Base-by-base conservation (phyloP, 2,329 filamentous ascomycete genomes). In the Stachybotrys echinatus region DNA sequence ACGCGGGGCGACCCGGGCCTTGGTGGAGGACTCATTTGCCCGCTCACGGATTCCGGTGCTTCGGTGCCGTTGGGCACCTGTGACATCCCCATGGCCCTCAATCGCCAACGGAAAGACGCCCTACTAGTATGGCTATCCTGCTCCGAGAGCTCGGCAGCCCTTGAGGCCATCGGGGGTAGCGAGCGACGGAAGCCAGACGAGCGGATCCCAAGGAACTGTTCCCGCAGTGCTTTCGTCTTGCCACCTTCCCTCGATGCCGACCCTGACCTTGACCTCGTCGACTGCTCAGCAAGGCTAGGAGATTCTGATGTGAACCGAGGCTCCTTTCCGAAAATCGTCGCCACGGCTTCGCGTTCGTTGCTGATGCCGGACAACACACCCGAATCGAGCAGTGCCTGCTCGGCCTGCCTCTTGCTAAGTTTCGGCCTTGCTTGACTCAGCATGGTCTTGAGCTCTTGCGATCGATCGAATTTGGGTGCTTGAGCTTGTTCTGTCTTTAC, bases 21-120 rank as follows among this genome's bases (percentile, higher is more conserved):
- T 66, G 52, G 69, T 72, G 22, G 70, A 70, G 43, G 70, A n/a
- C n/a, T 34, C 27, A 14, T 34, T 34, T 34, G 27, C 14, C n/a
- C n/a, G n/a, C n/a, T n/a, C n/a, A n/a, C n/a, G n/a, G 67, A 48
- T 66, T 63, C 39, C 72, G 59, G 56, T 76, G 71, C 22, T 77
- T 72, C 77, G 45, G 75, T 72, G n/a, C 78, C 72, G 53, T 81
- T 73, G 5, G 74, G 70, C 70, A 79, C 73, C 53, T 73, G 74
- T 3, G 79, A 74, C 18, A 81, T 69, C 10, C 73, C 74, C 73
- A 76, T 75, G 40, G 73, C 73, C 47, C 75, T 76, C 50, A 77
- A 64, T 5, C 67, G 64, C 74, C 74, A 77, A 38, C 70, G 65
- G 48, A 72, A 70, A 6, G 72, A 74, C 6, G 68, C 68, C 47